Base-by-base conservation (phyloP, 2,329 filamentous ascomycete genomes). In the Lasiodiplodia theobromae region DNA sequence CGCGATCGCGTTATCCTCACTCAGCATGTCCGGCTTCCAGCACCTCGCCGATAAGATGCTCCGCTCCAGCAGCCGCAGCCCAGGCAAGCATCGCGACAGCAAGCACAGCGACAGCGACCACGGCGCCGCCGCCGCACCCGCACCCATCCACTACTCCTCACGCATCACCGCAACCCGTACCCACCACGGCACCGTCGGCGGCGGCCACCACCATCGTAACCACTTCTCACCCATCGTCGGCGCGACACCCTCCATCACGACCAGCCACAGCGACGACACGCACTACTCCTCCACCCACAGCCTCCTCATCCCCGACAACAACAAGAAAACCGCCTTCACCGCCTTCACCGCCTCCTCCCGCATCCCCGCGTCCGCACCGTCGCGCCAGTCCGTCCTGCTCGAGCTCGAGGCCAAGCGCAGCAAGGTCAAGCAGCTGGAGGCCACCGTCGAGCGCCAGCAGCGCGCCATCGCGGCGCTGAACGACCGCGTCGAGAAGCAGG, bases 1-100 rank as follows among this genome's bases (percentile, higher is more conserved):
- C 31, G 10, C 28, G 4, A 16, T 16, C 28, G 4, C 8, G 21
- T 25, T 23, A 2, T 6, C 23, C 11, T 6, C 23, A 5, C 53
- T 14, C 31, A 40, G 1, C 54, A 57, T 57, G 54, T 38, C 54
- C 31, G 54, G 54, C 54, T 57, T 57, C 54, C 54, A 58, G 28
- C 14, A 16, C 56, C 8, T 57, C n/a, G 18, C 37, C 34, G 54
- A 57, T n/a, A 54, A 54, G 28, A 12, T 54, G 16, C 49, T 18
- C 49, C 52, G 14, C 25, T 12, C 12, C 14, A 10, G 52, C 52
- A 14, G 8, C 52, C 11, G 11, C 25, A 12, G 23, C 21, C 23
- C 23, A 25, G n/a, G 1, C 54, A 57, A 10, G 8, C 18, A 8
- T n/a, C 1, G 18, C 37, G 10, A 4, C 37, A 16, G 21, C 37